These are phyloP conservation scores for Cordyceps tenuipes DNA, from an alignment of 2,329 filamentous ascomycete species.

Conservation along the genomic window DNA sequence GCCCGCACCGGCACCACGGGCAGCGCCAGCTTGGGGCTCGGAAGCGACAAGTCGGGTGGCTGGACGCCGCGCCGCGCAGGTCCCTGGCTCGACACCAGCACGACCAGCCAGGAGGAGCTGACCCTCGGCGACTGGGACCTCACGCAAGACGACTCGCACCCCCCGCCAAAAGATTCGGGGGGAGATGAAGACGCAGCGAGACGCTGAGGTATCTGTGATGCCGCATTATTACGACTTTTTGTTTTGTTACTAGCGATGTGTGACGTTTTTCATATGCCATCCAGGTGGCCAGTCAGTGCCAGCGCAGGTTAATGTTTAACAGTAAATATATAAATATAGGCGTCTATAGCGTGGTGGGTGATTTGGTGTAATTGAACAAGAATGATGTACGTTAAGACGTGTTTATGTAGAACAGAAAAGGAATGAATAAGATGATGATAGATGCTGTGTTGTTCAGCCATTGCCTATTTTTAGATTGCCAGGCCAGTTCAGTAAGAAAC, in stretches of 20 bases:
- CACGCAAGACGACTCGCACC: neutral
- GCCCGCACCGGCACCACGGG: neutral
- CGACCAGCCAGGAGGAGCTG: conserved; percentile 11
- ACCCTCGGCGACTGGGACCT: conserved; percentile 10
- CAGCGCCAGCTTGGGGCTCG: neutral
- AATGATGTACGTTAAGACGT: too few relatives aligned
- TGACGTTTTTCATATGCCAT: neutral
- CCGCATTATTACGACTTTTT: neutral
- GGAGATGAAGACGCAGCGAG: too few relatives aligned
- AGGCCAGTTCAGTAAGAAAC: too few relatives aligned
- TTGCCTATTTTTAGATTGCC: too few relatives aligned
- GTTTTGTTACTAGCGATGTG: neutral
- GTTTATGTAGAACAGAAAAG: too few relatives aligned
- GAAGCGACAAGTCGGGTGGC: neutral
- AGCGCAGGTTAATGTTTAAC: neutral
- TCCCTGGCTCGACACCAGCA: neutral
- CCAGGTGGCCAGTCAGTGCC: neutral
- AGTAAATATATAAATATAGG: neutral
- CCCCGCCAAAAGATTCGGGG: neutral
- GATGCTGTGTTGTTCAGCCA: too few relatives aligned
- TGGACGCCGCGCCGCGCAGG: neutral
- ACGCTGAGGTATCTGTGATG: neutral
- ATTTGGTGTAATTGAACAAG: neutral
- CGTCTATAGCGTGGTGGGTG: neutral
- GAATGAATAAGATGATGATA: too few relatives aligned